phyloP scores from a whole-genome alignment of 345 rosid genomes.

The Barbarea vulgaris region DNA sequence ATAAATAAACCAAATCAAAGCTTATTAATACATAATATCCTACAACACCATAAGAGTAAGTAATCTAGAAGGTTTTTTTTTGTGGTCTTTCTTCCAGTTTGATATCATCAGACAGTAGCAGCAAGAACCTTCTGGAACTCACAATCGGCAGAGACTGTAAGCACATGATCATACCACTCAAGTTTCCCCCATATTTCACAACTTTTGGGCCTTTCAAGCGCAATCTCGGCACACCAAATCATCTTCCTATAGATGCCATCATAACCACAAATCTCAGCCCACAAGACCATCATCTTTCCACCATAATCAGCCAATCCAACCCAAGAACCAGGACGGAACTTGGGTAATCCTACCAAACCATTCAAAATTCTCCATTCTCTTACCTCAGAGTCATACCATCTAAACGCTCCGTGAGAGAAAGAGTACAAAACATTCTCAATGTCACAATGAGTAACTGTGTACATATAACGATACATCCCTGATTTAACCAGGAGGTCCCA shows the following conservation, averaged over 20 bases:
- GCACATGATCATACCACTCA: neutral
- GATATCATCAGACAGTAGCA: neutral
- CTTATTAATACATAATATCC: no score
- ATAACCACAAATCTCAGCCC: neutral
- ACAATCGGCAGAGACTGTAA: neutral
- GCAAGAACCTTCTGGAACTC: neutral
- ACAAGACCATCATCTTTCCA: neutral
- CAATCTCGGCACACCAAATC: neutral
- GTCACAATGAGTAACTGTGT: neutral
- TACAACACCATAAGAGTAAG: neutral
- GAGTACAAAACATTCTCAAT: neutral
- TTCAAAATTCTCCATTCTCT: neutral
- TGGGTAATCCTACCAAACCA: neutral
- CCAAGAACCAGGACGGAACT: neutral
- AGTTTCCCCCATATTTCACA: neutral
- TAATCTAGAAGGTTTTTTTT: neutral
- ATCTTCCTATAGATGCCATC: neutral
- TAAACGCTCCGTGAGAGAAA: neutral
- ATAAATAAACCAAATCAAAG: no score
- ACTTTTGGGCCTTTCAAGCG: neutral
- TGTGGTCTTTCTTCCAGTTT: neutral
- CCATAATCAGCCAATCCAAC: neutral
- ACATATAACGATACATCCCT: neutral
- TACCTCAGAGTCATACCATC: neutral
- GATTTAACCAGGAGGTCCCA: neutral